Evolutionary conservation across 164 flowering plant genomes (phyloP).

Genomic region (Vitis amurensis): DNA sequence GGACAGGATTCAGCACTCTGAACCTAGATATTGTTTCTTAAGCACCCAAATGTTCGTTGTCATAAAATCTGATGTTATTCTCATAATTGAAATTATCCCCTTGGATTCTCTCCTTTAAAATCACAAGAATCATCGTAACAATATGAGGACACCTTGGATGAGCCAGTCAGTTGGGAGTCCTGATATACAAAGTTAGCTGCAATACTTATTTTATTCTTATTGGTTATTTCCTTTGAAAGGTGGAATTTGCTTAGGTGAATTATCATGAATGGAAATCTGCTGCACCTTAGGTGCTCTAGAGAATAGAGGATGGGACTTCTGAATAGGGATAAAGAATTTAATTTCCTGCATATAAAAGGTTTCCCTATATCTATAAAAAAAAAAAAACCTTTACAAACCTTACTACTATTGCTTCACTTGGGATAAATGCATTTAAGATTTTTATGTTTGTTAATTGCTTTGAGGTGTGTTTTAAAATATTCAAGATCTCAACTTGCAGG

Average conservation of each 20-base stretch:
- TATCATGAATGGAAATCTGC: not conserved
- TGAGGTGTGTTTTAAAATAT: not conserved
- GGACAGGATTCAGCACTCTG: too few relatives aligned
- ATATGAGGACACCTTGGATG: too few relatives aligned
- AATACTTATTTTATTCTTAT: too few relatives aligned
- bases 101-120: too few relatives aligned
- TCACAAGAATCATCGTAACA: too few relatives aligned
- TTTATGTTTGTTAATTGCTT: not conserved
- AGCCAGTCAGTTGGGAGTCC: too few relatives aligned
- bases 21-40: too few relatives aligned
- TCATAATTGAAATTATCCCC: too few relatives aligned
- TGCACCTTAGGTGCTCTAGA: not conserved
- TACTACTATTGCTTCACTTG: not conserved
- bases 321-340: not conserved
- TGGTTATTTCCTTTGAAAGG: too few relatives aligned
- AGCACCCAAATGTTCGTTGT: too few relatives aligned
- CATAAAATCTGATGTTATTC: too few relatives aligned
- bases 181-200: too few relatives aligned
- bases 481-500: constrained; percentile 39
- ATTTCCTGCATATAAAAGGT: not conserved
- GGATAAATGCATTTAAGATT: not conserved
- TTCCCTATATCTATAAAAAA: not conserved
- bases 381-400: not conserved
- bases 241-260: not conserved
- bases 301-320: not conserved